A percentile compares a stretch with the other conserved stretches of the same genome.
These are phyloP conservation scores for Elsinoe necatrix DNA, from an alignment of 2,329 filamentous ascomycete genomes.

Conservation along the genomic window DNA sequence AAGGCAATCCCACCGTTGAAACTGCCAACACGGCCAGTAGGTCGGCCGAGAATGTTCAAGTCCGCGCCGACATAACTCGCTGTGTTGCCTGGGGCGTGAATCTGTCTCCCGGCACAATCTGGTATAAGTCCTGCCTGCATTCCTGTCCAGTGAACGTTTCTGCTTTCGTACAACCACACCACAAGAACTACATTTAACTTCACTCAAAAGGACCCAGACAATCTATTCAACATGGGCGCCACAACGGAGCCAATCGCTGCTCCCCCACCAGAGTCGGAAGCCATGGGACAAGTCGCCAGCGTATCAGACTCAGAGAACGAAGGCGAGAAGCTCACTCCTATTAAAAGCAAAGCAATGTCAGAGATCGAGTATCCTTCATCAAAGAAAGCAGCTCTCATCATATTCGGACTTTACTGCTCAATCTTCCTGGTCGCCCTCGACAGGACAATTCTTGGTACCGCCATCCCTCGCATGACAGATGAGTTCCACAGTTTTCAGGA, in stretches of 20 bases:
- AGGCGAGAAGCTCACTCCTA: constrained; percentile 17
- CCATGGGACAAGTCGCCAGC: constrained; percentile 16
- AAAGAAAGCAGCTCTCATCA: constrained; percentile 29
- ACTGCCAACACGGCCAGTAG: not conserved
- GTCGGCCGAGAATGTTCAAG: not conserved
- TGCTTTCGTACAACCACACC: not conserved
- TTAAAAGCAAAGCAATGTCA: constrained; percentile 22
- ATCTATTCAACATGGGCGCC: not conserved
- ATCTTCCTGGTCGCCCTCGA: constrained; percentile 31
- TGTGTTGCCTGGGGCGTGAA: constrained; percentile 1
- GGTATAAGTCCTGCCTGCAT: constrained; percentile 2
- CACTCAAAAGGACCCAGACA: not conserved
- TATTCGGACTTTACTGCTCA: constrained; percentile 29
- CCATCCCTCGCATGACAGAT: constrained; percentile 42
- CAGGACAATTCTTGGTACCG: constrained; percentile 43
- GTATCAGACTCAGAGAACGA: constrained; percentile 18
- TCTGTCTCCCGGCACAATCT: not conserved
- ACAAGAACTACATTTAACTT: not conserved
- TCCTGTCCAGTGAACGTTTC: not conserved
- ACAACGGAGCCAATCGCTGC: constrained; percentile 8
- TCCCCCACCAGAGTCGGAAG: constrained; percentile 9
- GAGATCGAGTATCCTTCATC: constrained; percentile 28
- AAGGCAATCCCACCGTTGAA: constrained; percentile 1
- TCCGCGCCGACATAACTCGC: constrained; percentile 1
- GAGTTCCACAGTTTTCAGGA: constrained; percentile 39